A percentile compares a stretch with the other conserved stretches of the same genome.
These are phyloP conservation scores for Thielaviopsis populi DNA, from an alignment of 2,329 filamentous ascomycete species.

Conservation along the genomic window DNA sequence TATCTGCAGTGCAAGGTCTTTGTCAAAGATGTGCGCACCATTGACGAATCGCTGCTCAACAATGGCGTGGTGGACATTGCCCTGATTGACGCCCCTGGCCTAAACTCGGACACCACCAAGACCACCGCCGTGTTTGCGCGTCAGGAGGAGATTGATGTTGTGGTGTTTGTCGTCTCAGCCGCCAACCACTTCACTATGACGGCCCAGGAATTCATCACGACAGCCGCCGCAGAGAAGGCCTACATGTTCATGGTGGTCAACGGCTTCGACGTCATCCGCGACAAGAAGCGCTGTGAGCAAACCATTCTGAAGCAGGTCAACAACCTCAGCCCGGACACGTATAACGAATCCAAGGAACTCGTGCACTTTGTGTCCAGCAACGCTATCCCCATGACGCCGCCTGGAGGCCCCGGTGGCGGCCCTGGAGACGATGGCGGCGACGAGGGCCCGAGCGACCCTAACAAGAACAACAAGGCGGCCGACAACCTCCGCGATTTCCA, in stretches of 20 bases:
- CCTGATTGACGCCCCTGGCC: constrained; percentile 85
- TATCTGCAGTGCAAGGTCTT: constrained; percentile 97
- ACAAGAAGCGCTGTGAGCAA: constrained; percentile 81
- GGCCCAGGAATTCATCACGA: constrained; percentile 94
- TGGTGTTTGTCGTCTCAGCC: constrained; percentile 94
- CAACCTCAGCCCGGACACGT: constrained; percentile 77
- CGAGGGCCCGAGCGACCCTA: constrained; percentile 31
- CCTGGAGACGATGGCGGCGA: constrained; percentile 34
- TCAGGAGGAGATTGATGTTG: constrained; percentile 96
- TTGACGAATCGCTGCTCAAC: constrained; percentile 88
- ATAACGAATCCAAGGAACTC: constrained; percentile 80
- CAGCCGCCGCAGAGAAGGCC: constrained; percentile 88
- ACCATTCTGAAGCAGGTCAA: constrained; percentile 84
- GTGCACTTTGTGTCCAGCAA: constrained; percentile 98
- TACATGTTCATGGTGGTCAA: constrained; percentile 99
- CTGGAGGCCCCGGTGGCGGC: constrained; percentile 40
- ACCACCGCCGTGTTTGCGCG: constrained; percentile 94
- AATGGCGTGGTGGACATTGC: constrained; percentile 98
- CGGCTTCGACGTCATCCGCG: constrained; percentile 83
- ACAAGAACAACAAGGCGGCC: constrained; percentile 76
- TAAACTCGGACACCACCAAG: constrained; percentile 92
- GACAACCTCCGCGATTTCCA: constrained; percentile 85
- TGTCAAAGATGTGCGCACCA: constrained; percentile 72
- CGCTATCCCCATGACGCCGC: constrained; percentile 62
- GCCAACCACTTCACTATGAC: constrained; percentile 97